phyloP scores from a whole-genome alignment of 1,284 basidiomycete species.

The Exobasidium cylindrosporum region DNA sequence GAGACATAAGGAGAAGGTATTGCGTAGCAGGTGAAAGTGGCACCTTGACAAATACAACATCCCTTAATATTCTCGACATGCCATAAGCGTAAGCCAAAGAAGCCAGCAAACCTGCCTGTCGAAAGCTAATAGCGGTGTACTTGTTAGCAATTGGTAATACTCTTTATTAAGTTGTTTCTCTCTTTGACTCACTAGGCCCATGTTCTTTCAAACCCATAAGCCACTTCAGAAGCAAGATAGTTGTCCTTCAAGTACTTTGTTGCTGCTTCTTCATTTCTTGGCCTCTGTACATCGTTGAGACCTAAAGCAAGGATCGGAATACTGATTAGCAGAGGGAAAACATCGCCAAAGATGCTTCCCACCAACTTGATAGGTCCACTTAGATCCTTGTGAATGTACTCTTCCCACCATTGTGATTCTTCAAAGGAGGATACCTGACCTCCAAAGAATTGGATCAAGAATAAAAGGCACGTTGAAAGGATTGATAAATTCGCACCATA shows the following conservation, averaged over 20 bases:
- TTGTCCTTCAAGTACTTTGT: constrained; percentile 2
- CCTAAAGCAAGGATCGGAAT: constrained; percentile 2
- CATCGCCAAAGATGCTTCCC: not conserved
- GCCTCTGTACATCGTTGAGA: not conserved
- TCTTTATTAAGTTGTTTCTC: not conserved
- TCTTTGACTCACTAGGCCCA: constrained; percentile 7
- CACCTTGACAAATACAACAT: not conserved
- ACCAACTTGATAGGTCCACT: not conserved
- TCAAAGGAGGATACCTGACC: not conserved
- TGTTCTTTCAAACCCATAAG: constrained; percentile 10
- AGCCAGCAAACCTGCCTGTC: constrained; percentile 4
- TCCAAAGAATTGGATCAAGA: not conserved
- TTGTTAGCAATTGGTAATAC: not conserved
- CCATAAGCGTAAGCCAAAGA: constrained; percentile 3
- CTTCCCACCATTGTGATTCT: not conserved
- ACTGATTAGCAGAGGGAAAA: not conserved
- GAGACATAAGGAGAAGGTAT: constrained; percentile 2
- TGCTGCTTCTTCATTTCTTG: constrained; percentile 2
- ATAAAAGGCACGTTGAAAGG: not conserved
- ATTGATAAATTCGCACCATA: constrained; percentile 7
- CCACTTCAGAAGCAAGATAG: constrained; percentile 7
- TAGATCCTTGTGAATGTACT: not conserved
- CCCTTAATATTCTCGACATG: not conserved
- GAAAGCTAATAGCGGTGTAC: not conserved
- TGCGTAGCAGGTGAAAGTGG: not conserved